Percentiles rank a stretch among this genome's conserved stretches.
Conservation (phyloP, 2,329 filamentous ascomycete genomes). For the Coleophoma crateriformis region DNA sequence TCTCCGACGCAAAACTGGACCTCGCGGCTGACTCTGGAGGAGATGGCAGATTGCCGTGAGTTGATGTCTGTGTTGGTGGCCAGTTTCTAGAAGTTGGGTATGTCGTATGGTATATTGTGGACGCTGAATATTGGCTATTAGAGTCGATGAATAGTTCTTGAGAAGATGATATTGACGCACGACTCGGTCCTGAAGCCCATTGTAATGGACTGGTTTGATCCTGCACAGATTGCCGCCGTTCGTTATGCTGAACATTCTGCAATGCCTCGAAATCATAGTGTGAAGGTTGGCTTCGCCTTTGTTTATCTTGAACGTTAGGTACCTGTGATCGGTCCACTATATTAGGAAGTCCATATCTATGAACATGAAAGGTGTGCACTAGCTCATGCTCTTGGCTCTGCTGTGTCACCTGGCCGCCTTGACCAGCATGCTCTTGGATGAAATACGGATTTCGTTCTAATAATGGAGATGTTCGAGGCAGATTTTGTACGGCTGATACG, state of each 20-base stretch:
- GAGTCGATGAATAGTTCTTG: slow-evolving; percentile 7
- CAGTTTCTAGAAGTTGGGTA: slow-evolving; percentile 3
- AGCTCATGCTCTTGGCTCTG: no score
- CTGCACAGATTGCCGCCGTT: neutral
- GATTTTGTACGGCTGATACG: no score
- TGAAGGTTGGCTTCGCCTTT: slow-evolving; percentile 3
- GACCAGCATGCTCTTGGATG: no score
- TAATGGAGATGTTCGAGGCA: no score
- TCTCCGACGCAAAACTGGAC: no score
- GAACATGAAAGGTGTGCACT: no score
- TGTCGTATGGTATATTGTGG: slow-evolving; percentile 6
- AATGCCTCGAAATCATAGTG: slow-evolving; percentile 21
- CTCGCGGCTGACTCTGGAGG: neutral
- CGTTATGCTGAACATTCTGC: slow-evolving; percentile 4
- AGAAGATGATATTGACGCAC: slow-evolving; percentile 5
- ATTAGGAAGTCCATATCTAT: slow-evolving; percentile 2
- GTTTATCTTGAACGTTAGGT: slow-evolving; percentile 7
- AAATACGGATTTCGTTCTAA: no score
- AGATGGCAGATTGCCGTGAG: neutral
- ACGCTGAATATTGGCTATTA: slow-evolving; percentile 8
- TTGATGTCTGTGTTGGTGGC: neutral
- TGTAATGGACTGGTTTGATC: slow-evolving; percentile 6
- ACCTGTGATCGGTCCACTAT: slow-evolving; percentile 13
- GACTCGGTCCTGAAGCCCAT: slow-evolving; percentile 10
- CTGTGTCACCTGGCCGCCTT: no score